phyloP scores from a whole-genome alignment of 805 yeast species.

The Yamadazyma phyllophila region DNA sequence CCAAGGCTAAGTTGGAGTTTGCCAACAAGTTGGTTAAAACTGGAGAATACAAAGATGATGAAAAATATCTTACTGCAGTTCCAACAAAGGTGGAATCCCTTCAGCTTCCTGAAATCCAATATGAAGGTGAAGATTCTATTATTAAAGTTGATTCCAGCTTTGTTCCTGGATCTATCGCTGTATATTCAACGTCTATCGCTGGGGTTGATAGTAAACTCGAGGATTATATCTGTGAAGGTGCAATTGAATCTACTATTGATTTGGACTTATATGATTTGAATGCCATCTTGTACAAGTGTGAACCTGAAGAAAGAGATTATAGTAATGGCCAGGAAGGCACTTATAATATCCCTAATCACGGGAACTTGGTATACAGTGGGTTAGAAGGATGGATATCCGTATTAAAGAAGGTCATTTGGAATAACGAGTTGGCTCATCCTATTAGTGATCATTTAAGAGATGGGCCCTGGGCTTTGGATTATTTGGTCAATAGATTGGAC shows the following conservation, averaged over 20 bases:
- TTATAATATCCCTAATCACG: conserved; percentile 72
- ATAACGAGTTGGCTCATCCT: conserved; percentile 82
- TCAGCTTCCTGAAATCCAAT: conserved; percentile 46
- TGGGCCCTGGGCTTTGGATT: conserved; percentile 91
- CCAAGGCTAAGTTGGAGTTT: conserved; percentile 55
- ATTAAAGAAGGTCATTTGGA: conserved; percentile 56
- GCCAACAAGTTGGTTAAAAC: conserved; percentile 53
- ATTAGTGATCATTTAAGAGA: conserved; percentile 73
- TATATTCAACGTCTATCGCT: conserved; percentile 67
- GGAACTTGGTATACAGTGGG: conserved; percentile 81
- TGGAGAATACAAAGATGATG: conserved; percentile 47
- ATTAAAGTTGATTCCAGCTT: conserved; percentile 61
- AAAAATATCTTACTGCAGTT: conserved; percentile 53
- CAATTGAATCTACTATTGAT: conserved; percentile 64
- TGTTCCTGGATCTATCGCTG: conserved; percentile 89
- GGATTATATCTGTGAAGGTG: conserved; percentile 67
- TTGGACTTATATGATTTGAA: conserved; percentile 70
- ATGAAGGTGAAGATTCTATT: conserved; percentile 46
- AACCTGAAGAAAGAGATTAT: conserved; percentile 83
- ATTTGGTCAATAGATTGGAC: conserved; percentile 57
- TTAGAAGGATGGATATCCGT: conserved; percentile 88
- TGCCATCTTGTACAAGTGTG: conserved; percentile 71
- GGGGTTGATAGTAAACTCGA: conserved; percentile 67
- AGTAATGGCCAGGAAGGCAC: conserved; percentile 70
- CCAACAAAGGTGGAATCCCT: conserved; percentile 62